These are phyloP conservation scores for Xylaria sp. DNA, from an alignment of 2,329 filamentous ascomycete genomes.

Conservation along the genomic window DNA sequence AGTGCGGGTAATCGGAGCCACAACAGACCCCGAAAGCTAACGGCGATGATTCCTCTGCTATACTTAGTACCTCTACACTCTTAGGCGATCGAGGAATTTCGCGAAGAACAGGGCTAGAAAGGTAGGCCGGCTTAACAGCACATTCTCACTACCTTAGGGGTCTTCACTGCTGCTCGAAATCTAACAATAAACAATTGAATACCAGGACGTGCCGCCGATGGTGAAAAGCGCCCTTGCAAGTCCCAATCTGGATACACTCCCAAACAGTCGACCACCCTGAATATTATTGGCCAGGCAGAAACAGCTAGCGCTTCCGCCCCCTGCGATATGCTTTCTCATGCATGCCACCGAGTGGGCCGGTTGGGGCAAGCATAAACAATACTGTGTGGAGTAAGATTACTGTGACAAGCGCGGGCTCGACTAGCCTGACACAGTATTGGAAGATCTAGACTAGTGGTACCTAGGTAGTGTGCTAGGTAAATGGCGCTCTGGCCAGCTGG, in stretches of 20 bases:
- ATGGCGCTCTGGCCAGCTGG: slow-evolving; percentile 18
- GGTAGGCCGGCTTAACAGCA: background rate
- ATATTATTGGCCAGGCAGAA: slow-evolving; percentile 36
- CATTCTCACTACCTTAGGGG: background rate
- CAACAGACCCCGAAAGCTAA: too few relatives aligned
- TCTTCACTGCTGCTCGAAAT: background rate
- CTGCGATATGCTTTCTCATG: slow-evolving; percentile 26
- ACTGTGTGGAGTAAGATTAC: slow-evolving; percentile 31
- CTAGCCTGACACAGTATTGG: slow-evolving; percentile 10
- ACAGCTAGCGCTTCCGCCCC: slow-evolving; percentile 33
- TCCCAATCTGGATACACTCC: slow-evolving; percentile 42
- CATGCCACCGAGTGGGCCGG: slow-evolving; percentile 10
- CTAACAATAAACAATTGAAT: background rate
- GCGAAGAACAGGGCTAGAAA: background rate
- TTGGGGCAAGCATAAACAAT: background rate
- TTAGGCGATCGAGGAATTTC: background rate
- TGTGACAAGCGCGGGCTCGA: slow-evolving; percentile 19
- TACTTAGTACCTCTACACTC: too few relatives aligned
- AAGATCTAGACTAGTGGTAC: too few relatives aligned
- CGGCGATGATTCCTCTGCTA: background rate
- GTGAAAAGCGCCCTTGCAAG: slow-evolving; percentile 8
- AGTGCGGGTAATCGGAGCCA: background rate
- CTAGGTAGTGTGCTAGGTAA: slow-evolving; percentile 10
- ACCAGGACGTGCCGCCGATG: background rate
- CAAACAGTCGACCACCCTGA: slow-evolving; percentile 38